phyloP scores from a whole-genome alignment of 352 stramenopile genomes.

The Globisporangium perplexum region DNA sequence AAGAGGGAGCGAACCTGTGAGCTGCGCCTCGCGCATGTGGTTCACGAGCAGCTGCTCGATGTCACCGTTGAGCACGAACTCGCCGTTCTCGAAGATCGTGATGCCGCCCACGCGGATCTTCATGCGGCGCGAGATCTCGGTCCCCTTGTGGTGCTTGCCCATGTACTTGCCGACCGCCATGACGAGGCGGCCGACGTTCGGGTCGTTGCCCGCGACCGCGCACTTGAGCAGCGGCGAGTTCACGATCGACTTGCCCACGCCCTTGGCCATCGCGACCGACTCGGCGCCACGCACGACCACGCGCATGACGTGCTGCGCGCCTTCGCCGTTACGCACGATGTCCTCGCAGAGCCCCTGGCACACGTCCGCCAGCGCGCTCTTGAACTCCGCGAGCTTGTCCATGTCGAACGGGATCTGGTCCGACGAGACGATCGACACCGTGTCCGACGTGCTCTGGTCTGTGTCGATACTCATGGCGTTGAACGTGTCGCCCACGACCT shows the following conservation, averaged over 20 bases:
- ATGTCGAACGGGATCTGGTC: slow-evolving; percentile 88
- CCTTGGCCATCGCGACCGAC: slow-evolving; percentile 75
- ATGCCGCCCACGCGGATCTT: slow-evolving; percentile 88
- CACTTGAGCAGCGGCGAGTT: slow-evolving; percentile 98
- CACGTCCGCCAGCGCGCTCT: slow-evolving; percentile 89
- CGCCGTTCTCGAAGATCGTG: slow-evolving; percentile 92
- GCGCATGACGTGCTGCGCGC: slow-evolving; percentile 96
- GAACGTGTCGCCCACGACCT: slow-evolving; percentile 86
- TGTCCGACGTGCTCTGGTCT: slow-evolving; percentile 98
- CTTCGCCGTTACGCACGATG: slow-evolving; percentile 98
- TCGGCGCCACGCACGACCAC: slow-evolving; percentile 87
- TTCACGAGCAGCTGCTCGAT: slow-evolving; percentile 91
- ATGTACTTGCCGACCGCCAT: slow-evolving; percentile 96
- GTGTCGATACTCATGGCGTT: slow-evolving; percentile 96
- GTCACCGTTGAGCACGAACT: slow-evolving; percentile 91
- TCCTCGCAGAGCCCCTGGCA: slow-evolving; percentile 93
- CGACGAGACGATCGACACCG: slow-evolving; percentile 93
- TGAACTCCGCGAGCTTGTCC: slow-evolving; percentile 84
- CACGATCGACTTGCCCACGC: slow-evolving; percentile 89
- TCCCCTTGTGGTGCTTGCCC: slow-evolving; percentile 88
- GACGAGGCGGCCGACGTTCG: slow-evolving; percentile 96
- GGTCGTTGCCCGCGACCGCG: slow-evolving; percentile 97
- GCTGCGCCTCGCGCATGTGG: slow-evolving; percentile 93
- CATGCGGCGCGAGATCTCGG: slow-evolving; percentile 75
- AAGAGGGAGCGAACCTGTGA: slow-evolving; percentile 51